Base-by-base conservation (phyloP, 352 stramenopile species). In the Phytophthora agathidicida region DNA sequence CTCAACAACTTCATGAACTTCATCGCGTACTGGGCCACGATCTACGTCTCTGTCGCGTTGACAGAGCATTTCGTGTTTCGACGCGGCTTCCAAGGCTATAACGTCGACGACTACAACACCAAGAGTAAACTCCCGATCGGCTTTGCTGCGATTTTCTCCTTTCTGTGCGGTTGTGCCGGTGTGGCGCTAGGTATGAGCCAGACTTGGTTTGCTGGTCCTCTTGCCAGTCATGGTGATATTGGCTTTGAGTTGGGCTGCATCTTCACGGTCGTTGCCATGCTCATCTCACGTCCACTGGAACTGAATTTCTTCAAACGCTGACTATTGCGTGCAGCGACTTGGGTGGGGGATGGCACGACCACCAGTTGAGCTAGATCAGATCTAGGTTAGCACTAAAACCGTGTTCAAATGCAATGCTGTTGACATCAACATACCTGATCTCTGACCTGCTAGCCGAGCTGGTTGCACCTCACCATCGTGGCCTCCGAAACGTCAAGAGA, bases 1-100 rank as follows among this genome's bases (percentile, higher is more conserved):
- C 63, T 80, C 41, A 71, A 73, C 50, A 80, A 77, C 44, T 80
- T 76, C 37, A 80, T 80, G 71, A 80, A 80, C 66, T 65, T 80
- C 59, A 75, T 80, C 63, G 59, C 57, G 24, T 80, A 74, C 43
- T 80, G 71, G 67, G 45, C 65, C 14, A 69, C 66, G 1, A 62
- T 73, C 39, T 80, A 80, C 53, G 33, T 61, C 7, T 66, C 57
- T 0, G 41, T 80, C 3, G 57, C 49, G 9, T 24, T 80, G 16
- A 72, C 55, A 5, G 67, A 77, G 0, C 71, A 80, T 43, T 68
- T 80, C 7, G 46, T 72, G 10, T 80, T 80, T 44, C 63, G 63
- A 24, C 54, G 51, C 1, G 71, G 71, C 9, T 76, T 80, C 35
- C 30, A 38, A 14, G 67, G 71, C 19, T 77, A 77, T 47, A 65